Evolutionary conservation across 306 rosid species (phyloP), one percentile per base, ranked within the genome.

Genomic region (Gastrolobium villosum): DNA sequence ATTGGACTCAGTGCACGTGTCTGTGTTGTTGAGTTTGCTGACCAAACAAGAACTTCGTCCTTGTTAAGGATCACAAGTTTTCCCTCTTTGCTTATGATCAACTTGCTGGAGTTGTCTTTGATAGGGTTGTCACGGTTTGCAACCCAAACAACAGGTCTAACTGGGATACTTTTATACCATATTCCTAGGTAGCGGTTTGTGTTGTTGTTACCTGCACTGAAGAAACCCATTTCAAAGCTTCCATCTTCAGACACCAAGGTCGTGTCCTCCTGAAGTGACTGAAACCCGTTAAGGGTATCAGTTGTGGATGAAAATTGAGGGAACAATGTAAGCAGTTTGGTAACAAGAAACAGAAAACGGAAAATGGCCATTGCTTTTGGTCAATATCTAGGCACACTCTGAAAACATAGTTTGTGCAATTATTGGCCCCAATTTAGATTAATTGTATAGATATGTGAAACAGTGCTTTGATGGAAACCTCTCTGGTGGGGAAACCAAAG

Each of bases 141-240:
- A 26, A 89, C 89, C 90, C 87, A 88, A 43, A 86, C 89, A 30
- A 81, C 65, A 3, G 83, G 79, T 53, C 1, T 49, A 5, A 34
- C 40, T 2, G 81, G 50, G 59, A 86, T 76, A 3, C 14, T 80
- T 13, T 65, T 64, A 79, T 72, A 87, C 90, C 93, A 85, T 3
- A 91, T 87, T 57, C 93, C 93, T 7, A 85, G 2, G 57, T 86
- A 86, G 5, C 78, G 78, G 1, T 65, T 83, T 11, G 72, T 13
- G 28, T 35, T 11, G 36, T 37, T 78, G 40, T 28, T 72, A 30
- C 88, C 87, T 13, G 88, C 83, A 74, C 79, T 81, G 87, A 88
- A 83, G 88, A 90, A 90, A 61, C 94, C 89, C 76, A 88, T 32
- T 65, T 86, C 83, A 70, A 87, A 90, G 53, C n/a, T 55, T 20